phyloP scores from a whole-genome alignment of 805 yeast species.

The Soucietia sequanensis region DNA sequence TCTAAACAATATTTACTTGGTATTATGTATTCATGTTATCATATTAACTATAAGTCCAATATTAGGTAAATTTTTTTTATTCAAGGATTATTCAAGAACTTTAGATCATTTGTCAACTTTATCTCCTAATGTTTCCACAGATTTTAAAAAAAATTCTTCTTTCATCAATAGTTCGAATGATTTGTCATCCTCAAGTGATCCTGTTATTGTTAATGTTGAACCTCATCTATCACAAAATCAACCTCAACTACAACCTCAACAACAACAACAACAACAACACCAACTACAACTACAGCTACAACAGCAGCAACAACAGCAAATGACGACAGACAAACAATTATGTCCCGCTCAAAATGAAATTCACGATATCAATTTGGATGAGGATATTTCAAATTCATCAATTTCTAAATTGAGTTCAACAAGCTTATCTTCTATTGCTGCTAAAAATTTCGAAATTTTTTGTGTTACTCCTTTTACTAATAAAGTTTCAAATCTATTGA shows the following conservation, averaged over 20 bases:
- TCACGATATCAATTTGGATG: constrained; percentile 3
- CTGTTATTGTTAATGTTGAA: constrained; percentile 3
- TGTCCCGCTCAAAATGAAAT: constrained; percentile 3
- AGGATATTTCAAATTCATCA: constrained; percentile 1
- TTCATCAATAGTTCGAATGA: constrained; percentile 1
- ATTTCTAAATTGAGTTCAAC: constrained; percentile 1
- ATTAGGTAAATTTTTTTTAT: constrained; percentile 12
- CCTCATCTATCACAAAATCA: not conserved
- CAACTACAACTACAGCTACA: too few species aligned
- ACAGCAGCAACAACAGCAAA: not conserved
- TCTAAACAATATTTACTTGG: constrained; percentile 17
- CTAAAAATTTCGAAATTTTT: constrained; percentile 26
- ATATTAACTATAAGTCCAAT: constrained; percentile 17
- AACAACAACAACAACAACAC: too few species aligned
- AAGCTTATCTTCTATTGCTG: constrained; percentile 12
- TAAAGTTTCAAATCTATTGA: constrained; percentile 11
- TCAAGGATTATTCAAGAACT: constrained; percentile 18
- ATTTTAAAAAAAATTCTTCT: constrained; percentile 4
- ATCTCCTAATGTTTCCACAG: constrained; percentile 18
- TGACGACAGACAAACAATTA: constrained; percentile 2
- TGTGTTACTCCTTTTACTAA: constrained; percentile 22
- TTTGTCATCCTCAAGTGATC: not conserved
- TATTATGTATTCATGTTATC: constrained; percentile 27
- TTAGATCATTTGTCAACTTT: constrained; percentile 19
- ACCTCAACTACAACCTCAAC: too few species aligned